phyloP scores from a whole-genome alignment of 192 early-diverging fungal genomes.

The Gamsiella multidivaricata region DNA sequence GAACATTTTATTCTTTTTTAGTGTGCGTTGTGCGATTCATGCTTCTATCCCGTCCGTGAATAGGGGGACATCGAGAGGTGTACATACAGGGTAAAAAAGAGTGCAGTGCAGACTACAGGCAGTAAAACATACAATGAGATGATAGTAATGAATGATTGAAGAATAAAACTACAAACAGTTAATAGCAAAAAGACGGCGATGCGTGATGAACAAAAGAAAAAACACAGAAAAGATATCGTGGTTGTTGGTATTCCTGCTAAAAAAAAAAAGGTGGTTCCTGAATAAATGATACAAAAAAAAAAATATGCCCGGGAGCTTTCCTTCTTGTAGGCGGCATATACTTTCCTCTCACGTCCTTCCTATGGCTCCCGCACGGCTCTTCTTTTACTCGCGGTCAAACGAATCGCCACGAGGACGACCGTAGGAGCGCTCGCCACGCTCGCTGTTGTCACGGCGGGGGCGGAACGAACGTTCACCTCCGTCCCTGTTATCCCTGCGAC shows the following conservation, averaged over 20 bases:
- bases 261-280: not conserved
- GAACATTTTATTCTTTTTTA: no score
- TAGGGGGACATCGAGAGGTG: no score
- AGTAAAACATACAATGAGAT: no score
- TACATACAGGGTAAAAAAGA: no score
- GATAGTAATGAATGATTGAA: not conserved
- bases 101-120: no score
- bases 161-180: slow-evolving; percentile 25
- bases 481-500: slow-evolving; percentile 12
- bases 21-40: no score
- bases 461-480: slow-evolving; percentile 19
- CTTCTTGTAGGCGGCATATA: not conserved
- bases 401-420: slow-evolving; percentile 13
- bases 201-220: not conserved
- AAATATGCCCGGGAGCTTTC: not conserved
- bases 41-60: no score
- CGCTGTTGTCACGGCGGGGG: slow-evolving; percentile 18
- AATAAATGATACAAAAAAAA: no score
- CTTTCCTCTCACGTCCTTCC: not conserved
- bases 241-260: not conserved
- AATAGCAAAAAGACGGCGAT: not conserved
- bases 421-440: slow-evolving; percentile 10
- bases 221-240: no score
- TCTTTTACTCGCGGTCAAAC: slow-evolving; percentile 27
- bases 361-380: not conserved